Base-by-base conservation (phyloP, 164 flowering plant species). In the Dillenia turbinata region DNA sequence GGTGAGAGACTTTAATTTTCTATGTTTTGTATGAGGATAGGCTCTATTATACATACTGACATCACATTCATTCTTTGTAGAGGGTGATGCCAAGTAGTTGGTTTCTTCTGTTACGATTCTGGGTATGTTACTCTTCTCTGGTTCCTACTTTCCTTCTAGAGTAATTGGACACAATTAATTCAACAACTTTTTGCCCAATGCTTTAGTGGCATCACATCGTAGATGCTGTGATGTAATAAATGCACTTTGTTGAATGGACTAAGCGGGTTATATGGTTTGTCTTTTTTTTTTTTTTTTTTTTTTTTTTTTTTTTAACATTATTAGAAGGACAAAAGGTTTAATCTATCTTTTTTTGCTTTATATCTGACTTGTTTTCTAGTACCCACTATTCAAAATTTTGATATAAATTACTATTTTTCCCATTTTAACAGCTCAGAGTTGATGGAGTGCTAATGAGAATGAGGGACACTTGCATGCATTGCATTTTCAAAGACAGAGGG, bases 61-160 rank as follows among this genome's bases (percentile, higher is more conserved):
- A 45, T 11, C 19, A 45, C 59, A 40, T 17, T 45, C 43, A 2
- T 11, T 16, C 67, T 55, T 74, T 79, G 74, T 69, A 95, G 99
- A 86, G 97, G 75, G 96, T 95, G 71, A 94, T 94, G 99, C 96
- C 99, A 12, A 91, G 86, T 63, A 75, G 83, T 52, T 95, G 99
- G 99, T 95, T 89, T 82, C 87, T 95, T 75, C 90, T 95, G 16
- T 70, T 92, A 75, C 97, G 97, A 63, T 95, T 86, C 70, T 95
- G 99, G 99, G 97, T 95, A 70, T 85, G 99, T 81, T 44, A 17
- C 16, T 45, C 47, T 51, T 26, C 57, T 33, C 54, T 40, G 8
- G 8, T 10, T 63, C 24, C 8, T 4, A 33, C 40, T 33, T 33
- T 33, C 40, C 40, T 33, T 33, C 40, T 33, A 33, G 40, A 33